These are phyloP conservation scores for Lichtheimia corymbifera DNA, from an alignment of 371 early-diverging fungal species.

Conservation along the genomic window DNA sequence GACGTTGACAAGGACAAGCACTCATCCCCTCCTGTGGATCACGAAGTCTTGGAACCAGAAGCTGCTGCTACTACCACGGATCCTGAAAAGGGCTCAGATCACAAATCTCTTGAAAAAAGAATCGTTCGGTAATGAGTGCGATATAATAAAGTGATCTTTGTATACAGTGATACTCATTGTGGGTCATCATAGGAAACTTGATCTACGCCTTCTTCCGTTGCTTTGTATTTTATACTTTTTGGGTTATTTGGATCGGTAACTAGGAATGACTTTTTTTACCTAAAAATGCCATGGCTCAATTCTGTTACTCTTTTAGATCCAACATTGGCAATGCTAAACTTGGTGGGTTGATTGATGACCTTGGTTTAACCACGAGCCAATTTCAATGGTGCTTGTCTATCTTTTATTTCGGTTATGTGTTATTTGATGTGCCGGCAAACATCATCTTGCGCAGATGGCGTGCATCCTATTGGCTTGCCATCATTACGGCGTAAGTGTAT, in stretches of 20 bases:
- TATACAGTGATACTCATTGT: too few relatives aligned
- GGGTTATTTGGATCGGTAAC: conserved; percentile 40
- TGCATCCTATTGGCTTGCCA: conserved; percentile 19
- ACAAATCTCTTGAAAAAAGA: too few relatives aligned
- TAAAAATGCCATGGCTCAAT: neutral
- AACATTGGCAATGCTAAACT: conserved; percentile 51
- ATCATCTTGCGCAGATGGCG: conserved; percentile 34
- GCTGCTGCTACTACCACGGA: too few relatives aligned
- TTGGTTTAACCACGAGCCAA: conserved; percentile 22
- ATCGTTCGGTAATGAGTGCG: too few relatives aligned
- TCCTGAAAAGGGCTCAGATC: too few relatives aligned
- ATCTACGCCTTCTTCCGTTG: conserved; percentile 29
- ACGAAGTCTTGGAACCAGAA: too few relatives aligned
- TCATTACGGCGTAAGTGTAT: conserved; percentile 26
- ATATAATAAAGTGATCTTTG: too few relatives aligned
- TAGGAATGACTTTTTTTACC: neutral
- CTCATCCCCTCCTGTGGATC: too few relatives aligned
- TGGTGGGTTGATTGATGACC: conserved; percentile 32
- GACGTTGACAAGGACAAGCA: too few relatives aligned
- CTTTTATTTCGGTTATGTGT: conserved; percentile 29
- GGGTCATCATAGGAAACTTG: conserved; percentile 27
- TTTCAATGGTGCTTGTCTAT: conserved; percentile 24
- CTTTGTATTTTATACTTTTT: conserved; percentile 38
- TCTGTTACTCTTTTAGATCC: conserved; percentile 19
- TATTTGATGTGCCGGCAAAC: conserved; percentile 46